Conservation (phyloP, 495 filamentous ascomycete species). For the Extremus antarcticus region DNA sequence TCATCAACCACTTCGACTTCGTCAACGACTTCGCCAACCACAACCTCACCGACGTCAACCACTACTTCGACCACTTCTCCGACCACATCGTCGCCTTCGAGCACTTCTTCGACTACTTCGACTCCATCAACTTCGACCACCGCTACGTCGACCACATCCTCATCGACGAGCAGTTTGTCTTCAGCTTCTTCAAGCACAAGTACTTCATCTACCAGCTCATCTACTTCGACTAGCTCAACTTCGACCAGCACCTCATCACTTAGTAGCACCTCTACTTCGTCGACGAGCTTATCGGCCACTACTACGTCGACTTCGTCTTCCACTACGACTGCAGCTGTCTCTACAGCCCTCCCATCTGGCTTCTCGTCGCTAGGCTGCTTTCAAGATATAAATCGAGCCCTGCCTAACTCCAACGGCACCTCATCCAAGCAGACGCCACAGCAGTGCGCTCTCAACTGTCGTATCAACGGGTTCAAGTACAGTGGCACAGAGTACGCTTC, state of each 20-base stretch:
- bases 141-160: background rate
- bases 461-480: slow-evolving; percentile 6
- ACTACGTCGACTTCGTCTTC: background rate
- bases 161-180: background rate
- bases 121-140: background rate
- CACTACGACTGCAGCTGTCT: background rate
- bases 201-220: background rate
- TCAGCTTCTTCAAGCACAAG: background rate
- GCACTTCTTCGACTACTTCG: background rate
- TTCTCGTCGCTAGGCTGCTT: slow-evolving; percentile 4
- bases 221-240: background rate
- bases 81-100: background rate
- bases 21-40: background rate
- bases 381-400: background rate
- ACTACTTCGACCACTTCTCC: background rate
- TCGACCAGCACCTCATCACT: background rate
- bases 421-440: slow-evolving; percentile 5
- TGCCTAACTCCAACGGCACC: background rate
- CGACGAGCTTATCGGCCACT: background rate
- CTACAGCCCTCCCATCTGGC: slow-evolving; percentile 4
- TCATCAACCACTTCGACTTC: background rate
- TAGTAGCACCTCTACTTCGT: background rate
- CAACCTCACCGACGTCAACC: background rate
- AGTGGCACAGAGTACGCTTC: slow-evolving; percentile 6
- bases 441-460: slow-evolving; percentile 4